These are phyloP conservation scores for Backusella sp. DNA, from an alignment of 192 early-diverging fungal species.

Conservation along the genomic window DNA sequence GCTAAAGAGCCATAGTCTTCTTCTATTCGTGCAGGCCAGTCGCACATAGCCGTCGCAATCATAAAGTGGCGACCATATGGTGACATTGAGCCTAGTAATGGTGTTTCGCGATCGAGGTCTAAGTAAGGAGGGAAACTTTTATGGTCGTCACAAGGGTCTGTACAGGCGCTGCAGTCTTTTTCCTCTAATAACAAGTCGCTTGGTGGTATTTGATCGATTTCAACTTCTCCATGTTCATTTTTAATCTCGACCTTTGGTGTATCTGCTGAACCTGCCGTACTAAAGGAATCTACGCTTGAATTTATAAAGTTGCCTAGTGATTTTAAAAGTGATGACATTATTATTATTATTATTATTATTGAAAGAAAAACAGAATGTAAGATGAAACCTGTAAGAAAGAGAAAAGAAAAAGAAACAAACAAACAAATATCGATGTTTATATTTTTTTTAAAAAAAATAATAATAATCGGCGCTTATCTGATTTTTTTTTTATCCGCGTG, in stretches of 20 bases:
- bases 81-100: constrained; percentile 47
- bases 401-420: background rate
- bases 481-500: background rate
- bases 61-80: constrained; percentile 57
- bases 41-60: constrained; percentile 50
- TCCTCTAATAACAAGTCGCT: background rate
- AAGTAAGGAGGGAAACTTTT: constrained; percentile 48
- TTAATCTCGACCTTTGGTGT: background rate
- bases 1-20: constrained; percentile 49
- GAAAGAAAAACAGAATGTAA: background rate
- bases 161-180: constrained; percentile 44
- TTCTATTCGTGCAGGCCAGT: constrained; percentile 51
- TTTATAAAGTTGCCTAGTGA: background rate
- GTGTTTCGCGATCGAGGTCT: constrained; percentile 43
- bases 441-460: background rate
- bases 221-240: constrained; percentile 10
- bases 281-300: background rate
- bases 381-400: background rate
- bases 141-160: constrained; percentile 49
- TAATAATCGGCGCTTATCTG: background rate
- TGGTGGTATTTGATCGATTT: constrained; percentile 35
- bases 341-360: background rate
- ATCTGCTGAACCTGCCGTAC: background rate
- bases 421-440: background rate
- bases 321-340: constrained; percentile 6